Conservation (phyloP, 106 monocot genomes). For the Dendrobium officinale region DNA sequence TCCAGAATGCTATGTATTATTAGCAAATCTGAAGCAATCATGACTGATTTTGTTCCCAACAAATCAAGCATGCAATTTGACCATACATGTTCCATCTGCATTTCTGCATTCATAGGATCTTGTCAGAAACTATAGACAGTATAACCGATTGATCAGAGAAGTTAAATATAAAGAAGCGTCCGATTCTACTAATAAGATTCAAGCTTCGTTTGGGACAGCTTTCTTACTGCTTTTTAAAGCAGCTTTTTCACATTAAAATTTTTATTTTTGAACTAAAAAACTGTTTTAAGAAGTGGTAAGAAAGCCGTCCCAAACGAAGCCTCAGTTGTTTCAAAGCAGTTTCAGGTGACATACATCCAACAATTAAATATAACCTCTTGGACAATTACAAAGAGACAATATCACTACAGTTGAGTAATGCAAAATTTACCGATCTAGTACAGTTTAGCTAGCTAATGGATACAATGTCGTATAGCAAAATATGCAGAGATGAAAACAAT, state of each 20-base stretch:
- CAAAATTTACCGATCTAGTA: neutral
- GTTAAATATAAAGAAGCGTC: neutral
- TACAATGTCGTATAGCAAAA: neutral
- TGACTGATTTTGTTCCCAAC: neutral
- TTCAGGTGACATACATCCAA: neutral
- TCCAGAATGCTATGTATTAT: neutral
- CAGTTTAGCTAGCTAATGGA: neutral
- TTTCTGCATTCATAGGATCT: constrained; percentile 17
- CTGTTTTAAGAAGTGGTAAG: too few relatives aligned
- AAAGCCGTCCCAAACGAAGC: too few relatives aligned
- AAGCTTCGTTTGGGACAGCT: too few relatives aligned
- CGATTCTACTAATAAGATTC: neutral
- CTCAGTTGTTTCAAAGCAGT: neutral
- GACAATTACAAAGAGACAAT: neutral
- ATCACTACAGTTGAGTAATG: neutral
- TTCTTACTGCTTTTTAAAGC: too few relatives aligned
- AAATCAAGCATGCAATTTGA: constrained; percentile 23
- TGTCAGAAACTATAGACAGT: neutral
- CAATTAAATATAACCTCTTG: neutral
- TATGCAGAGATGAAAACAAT: neutral
- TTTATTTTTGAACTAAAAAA: too few relatives aligned
- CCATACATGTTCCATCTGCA: constrained; percentile 26
- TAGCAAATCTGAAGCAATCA: constrained; percentile 10
- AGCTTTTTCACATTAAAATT: too few relatives aligned
- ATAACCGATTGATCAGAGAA: neutral